Evolutionary conservation across 768 basidiomycete species (phyloP).

Genomic region (Pisolithus tinctorius): DNA sequence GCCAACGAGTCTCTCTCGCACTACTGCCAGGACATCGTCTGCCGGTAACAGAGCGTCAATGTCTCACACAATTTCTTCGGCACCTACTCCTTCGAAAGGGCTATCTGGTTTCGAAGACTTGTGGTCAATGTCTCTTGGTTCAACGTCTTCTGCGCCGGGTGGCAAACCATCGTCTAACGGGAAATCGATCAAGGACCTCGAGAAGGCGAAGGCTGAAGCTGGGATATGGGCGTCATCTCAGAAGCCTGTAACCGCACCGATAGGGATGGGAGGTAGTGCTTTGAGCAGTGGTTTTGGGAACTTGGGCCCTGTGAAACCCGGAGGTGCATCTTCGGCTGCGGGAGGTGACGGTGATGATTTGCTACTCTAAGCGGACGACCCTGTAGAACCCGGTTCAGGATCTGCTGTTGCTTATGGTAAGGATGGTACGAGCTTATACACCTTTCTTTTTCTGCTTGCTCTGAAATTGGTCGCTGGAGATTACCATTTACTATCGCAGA

Average conservation of each 20-base stretch:
- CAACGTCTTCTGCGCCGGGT: conserved; percentile 23
- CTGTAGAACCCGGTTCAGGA: background rate
- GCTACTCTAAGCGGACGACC: conserved; percentile 27
- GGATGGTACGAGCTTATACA: background rate
- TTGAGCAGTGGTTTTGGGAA: conserved; percentile 26
- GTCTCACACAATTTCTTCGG: conserved; percentile 9
- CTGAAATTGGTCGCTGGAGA: background rate
- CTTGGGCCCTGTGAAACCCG: conserved; percentile 22
- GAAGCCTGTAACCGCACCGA: conserved; percentile 13
- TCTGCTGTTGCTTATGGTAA: background rate
- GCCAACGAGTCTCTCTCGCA: conserved; percentile 10
- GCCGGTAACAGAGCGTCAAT: conserved; percentile 10
- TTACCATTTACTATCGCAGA: background rate
- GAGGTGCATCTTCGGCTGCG: conserved; percentile 12
- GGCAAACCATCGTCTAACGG: conserved; percentile 33
- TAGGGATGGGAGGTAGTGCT: conserved; percentile 8
- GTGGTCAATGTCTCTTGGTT: conserved; percentile 76
- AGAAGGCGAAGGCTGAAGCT: conserved; percentile 78
- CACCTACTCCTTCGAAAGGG: conserved; percentile 30
- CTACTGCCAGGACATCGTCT: conserved; percentile 5
- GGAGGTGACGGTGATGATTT: conserved; percentile 40
- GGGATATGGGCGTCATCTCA: conserved; percentile 61
- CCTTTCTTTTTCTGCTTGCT: background rate
- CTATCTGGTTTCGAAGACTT: conserved; percentile 77
- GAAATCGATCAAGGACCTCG: conserved; percentile 85